These are phyloP conservation scores for Claviceps arundinis DNA, from an alignment of 2,329 filamentous ascomycete species.

Conservation along the genomic window DNA sequence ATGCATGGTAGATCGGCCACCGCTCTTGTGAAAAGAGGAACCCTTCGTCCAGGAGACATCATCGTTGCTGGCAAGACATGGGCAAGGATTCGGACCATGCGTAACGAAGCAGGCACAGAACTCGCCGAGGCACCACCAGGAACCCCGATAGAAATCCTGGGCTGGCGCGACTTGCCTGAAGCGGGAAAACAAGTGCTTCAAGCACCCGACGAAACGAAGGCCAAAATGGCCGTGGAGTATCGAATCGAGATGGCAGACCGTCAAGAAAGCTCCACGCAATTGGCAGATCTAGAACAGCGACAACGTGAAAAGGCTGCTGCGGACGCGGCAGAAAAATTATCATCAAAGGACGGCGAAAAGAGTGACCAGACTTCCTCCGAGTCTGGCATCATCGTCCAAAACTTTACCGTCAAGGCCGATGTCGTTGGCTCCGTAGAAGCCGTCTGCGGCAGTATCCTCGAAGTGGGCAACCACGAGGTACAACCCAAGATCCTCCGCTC, in stretches of 20 bases:
- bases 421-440: constrained; percentile 92
- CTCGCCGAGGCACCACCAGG: constrained; percentile 69
- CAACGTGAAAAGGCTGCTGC: constrained; percentile 41
- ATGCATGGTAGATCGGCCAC: constrained; percentile 75
- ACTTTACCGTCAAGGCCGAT: constrained; percentile 84
- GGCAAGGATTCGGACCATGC: constrained; percentile 70
- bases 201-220: constrained; percentile 63
- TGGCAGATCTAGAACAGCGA: constrained; percentile 57
- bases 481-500: constrained; percentile 63
- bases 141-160: constrained; percentile 81
- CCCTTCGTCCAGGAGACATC: constrained; percentile 64
- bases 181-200: constrained; percentile 84
- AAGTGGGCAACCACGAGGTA: constrained; percentile 76
- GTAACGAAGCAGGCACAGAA: constrained; percentile 68
- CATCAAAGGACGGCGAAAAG: constrained; percentile 12
- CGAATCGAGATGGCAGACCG: constrained; percentile 60
- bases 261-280: constrained; percentile 63
- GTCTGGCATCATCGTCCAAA: constrained; percentile 42
- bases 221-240: constrained; percentile 65
- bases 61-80: constrained; percentile 83
- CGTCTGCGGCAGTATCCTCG: constrained; percentile 61
- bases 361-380: constrained; percentile 25
- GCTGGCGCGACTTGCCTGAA: constrained; percentile 73
- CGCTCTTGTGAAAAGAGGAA: constrained; percentile 77
- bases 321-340: constrained; percentile 20